phyloP scores from a whole-genome alignment of 1,284 basidiomycete species.

The Microbotryum lychnidis-dioicae region DNA sequence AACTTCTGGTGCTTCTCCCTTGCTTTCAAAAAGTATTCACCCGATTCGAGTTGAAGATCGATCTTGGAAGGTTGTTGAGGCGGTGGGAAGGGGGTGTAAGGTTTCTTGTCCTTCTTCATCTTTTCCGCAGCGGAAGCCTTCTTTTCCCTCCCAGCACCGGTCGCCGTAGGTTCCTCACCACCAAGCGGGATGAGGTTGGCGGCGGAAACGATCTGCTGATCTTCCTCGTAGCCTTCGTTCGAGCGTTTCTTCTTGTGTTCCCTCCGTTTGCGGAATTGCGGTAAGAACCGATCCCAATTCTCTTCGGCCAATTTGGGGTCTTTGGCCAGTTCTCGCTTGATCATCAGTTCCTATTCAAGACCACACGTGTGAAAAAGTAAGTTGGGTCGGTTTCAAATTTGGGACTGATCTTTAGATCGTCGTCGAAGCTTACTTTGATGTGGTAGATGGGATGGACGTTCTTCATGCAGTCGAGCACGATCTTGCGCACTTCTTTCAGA shows the following conservation, averaged over 20 bases:
- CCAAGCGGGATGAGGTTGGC: constrained; percentile 9
- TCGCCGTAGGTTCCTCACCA: constrained; percentile 39
- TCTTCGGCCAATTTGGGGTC: constrained; percentile 92
- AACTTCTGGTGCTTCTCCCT: constrained; percentile 55
- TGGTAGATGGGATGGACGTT: constrained; percentile 99
- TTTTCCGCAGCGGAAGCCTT: constrained; percentile 39
- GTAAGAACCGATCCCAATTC: constrained; percentile 95
- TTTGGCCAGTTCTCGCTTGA: constrained; percentile 92
- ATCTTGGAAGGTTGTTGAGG: constrained; percentile 89
- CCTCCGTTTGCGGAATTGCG: constrained; percentile 89
- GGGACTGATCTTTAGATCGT: not conserved
- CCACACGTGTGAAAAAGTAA: not conserved
- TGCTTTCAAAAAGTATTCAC: constrained; percentile 95
- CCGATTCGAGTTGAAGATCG: constrained; percentile 87
- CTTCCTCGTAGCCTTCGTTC: constrained; percentile 9
- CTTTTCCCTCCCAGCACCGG: constrained; percentile 30
- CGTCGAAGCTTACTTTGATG: constrained; percentile 63
- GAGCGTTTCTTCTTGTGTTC: constrained; percentile 70
- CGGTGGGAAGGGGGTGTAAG: constrained; percentile 99
- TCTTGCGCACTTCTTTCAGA: constrained; percentile 88
- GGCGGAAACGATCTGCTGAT: not conserved
- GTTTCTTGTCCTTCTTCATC: constrained; percentile 62
- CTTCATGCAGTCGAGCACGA: constrained; percentile 97
- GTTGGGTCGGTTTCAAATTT: not conserved
- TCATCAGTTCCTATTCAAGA: constrained; percentile 79